Evolutionary conservation across 192 early-diverging fungal species (phyloP).

Genomic region (Backusella tarrabulga): DNA sequence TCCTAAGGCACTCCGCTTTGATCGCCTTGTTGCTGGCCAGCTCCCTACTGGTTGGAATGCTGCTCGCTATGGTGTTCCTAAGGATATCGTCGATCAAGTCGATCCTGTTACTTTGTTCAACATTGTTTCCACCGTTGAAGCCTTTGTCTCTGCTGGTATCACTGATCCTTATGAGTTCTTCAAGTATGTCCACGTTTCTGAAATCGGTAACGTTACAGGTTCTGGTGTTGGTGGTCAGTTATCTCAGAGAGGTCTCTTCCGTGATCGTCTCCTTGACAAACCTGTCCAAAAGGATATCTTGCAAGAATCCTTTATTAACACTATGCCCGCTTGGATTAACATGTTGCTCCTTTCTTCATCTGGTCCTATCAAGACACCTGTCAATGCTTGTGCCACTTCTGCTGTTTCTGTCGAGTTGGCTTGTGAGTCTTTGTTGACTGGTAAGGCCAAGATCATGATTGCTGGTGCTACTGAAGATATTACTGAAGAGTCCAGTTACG

Average conservation of each 20-base stretch:
- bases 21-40: conserved; percentile 88
- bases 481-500: conserved; percentile 89
- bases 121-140: conserved; percentile 89
- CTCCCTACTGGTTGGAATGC: conserved; percentile 96
- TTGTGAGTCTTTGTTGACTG: conserved; percentile 83
- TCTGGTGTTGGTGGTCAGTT: conserved; percentile 88
- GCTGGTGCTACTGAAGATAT: conserved; percentile 94
- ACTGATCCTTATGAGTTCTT: conserved; percentile 98
- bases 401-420: conserved; percentile 90
- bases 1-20: conserved; percentile 91
- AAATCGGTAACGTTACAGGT: conserved; percentile 89
- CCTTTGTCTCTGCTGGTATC: conserved; percentile 85
- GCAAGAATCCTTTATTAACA: conserved; percentile 96
- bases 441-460: conserved; percentile 91
- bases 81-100: conserved; percentile 88
- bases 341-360: conserved; percentile 91
- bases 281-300: conserved; percentile 89
- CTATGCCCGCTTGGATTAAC: conserved; percentile 96
- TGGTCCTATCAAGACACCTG: conserved; percentile 91
- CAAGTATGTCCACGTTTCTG: conserved; percentile 92
- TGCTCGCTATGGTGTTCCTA: conserved; percentile 87
- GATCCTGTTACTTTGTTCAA: conserved; percentile 90
- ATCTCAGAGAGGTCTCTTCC: conserved; percentile 77
- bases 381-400: conserved; percentile 92
- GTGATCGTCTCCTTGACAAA: conserved; percentile 74